These are phyloP conservation scores for Fusarium papillatum DNA, from an alignment of 2,329 filamentous ascomycete species.

Conservation along the genomic window DNA sequence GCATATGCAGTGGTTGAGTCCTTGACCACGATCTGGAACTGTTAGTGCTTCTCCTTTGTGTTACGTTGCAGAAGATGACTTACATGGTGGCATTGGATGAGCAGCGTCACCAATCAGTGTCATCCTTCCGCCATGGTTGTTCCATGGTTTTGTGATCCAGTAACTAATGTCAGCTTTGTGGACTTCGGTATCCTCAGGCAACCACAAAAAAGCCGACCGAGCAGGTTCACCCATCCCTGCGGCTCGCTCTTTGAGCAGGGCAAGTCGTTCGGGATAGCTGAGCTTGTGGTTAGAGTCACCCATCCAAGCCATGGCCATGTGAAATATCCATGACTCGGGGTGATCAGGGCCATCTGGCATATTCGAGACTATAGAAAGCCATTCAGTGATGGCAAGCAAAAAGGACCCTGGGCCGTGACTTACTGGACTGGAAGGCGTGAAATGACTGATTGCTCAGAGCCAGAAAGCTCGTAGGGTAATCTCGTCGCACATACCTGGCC, in stretches of 20 bases:
- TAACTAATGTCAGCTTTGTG: constrained; percentile 42
- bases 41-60: not conserved
- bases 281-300: constrained; percentile 28
- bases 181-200: constrained; percentile 38
- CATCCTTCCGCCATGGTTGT: constrained; percentile 34
- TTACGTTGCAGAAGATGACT: not conserved
- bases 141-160: constrained; percentile 37
- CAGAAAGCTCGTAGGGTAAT: constrained; percentile 37
- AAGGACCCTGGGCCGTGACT: no score
- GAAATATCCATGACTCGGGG: constrained; percentile 40
- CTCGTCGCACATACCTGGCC: constrained; percentile 27
- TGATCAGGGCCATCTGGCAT: constrained; percentile 38
- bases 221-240: constrained; percentile 33
- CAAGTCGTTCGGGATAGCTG: constrained; percentile 34
- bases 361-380: constrained; percentile 28
- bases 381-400: not conserved
- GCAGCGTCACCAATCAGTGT: constrained; percentile 38
- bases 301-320: constrained; percentile 42
- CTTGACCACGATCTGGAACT: constrained; percentile 35
- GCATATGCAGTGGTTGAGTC: constrained; percentile 40
- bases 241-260: constrained; percentile 37
- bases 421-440: constrained; percentile 41
- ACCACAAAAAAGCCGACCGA: constrained; percentile 36
- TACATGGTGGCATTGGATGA: constrained; percentile 42
- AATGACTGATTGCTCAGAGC: constrained; percentile 39